phyloP scores from a whole-genome alignment of 2,329 filamentous ascomycete genomes.

The Trichoderma endophyticum region DNA sequence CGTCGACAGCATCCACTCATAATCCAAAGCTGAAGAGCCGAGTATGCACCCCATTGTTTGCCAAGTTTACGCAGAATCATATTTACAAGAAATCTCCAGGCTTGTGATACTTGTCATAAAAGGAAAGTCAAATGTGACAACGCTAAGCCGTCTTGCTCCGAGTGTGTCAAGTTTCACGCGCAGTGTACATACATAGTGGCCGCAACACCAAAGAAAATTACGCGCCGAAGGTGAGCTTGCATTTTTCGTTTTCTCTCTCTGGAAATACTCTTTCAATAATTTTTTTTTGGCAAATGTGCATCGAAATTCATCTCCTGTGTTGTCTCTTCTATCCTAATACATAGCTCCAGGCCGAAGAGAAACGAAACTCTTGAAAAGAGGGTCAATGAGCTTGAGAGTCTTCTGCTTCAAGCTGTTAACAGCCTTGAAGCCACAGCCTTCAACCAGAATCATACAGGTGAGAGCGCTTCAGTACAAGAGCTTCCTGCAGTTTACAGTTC shows the following conservation, averaged over 20 bases:
- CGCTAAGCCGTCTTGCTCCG: neutral
- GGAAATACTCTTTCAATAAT: neutral
- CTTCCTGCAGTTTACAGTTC: neutral
- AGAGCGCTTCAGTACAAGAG: neutral
- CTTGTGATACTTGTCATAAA: conserved; percentile 1
- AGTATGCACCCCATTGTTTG: neutral
- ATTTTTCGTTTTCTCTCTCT: neutral
- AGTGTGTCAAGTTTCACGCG: neutral
- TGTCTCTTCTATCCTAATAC: neutral
- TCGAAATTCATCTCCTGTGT: neutral
- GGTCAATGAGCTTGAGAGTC: neutral
- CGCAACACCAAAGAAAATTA: neutral
- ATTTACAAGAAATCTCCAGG: neutral
- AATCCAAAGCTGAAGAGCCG: neutral
- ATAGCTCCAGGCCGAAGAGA: neutral
- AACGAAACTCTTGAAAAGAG: neutral
- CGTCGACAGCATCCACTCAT: neutral
- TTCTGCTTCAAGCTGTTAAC: neutral
- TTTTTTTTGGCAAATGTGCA: neutral
- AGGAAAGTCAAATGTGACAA: conserved; percentile 10
- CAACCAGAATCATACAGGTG: neutral
- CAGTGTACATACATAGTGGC: neutral
- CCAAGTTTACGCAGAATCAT: neutral
- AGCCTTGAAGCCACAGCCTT: neutral
- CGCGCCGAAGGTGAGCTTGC: neutral